phyloP scores from a whole-genome alignment of 371 early-diverging fungal genomes.

The Mucor circinelloides region DNA sequence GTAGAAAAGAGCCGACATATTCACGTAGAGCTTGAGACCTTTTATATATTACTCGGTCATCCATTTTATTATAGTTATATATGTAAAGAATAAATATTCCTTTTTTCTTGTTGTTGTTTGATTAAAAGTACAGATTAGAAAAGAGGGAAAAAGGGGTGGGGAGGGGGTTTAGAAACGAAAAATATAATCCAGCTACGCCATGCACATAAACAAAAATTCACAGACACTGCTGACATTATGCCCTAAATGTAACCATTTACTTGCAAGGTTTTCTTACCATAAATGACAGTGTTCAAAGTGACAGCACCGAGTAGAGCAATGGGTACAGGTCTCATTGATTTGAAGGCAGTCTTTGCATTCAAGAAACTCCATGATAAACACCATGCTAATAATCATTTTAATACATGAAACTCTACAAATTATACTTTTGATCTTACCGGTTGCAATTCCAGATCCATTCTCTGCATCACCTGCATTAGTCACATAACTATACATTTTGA shows the following conservation, averaged over 20 bases:
- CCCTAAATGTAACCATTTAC: slow-evolving; percentile 47
- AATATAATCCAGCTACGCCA: not conserved
- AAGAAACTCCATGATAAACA: slow-evolving; percentile 52
- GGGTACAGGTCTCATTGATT: slow-evolving; percentile 41
- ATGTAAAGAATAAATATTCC: not conserved
- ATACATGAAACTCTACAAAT: not conserved
- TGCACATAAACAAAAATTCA: slow-evolving; percentile 1
- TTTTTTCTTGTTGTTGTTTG: not conserved
- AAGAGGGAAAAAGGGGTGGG: not conserved
- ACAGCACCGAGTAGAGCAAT: slow-evolving; percentile 35
- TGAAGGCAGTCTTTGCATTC: slow-evolving; percentile 36
- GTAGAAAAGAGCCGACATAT: slow-evolving; percentile 31
- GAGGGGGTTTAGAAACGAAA: slow-evolving; percentile 1
- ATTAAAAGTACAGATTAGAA: slow-evolving; percentile 4
- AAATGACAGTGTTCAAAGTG: slow-evolving; percentile 36
- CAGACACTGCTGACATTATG: slow-evolving; percentile 7
- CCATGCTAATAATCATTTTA: slow-evolving; percentile 36
- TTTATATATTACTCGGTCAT: slow-evolving; percentile 27
- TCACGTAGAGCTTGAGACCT: slow-evolving; percentile 34
- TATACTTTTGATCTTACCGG: slow-evolving; percentile 31
- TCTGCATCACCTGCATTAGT: slow-evolving; percentile 47
- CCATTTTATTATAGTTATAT: slow-evolving; percentile 15
- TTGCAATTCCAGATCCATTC: slow-evolving; percentile 55
- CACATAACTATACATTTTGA: slow-evolving; percentile 33
- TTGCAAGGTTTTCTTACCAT: slow-evolving; percentile 48